A percentile compares a stretch with the other conserved stretches of the same genome.
Conservation (phyloP, 1,284 basidiomycete genomes). For the Cutaneotrichosporon sp. region DNA sequence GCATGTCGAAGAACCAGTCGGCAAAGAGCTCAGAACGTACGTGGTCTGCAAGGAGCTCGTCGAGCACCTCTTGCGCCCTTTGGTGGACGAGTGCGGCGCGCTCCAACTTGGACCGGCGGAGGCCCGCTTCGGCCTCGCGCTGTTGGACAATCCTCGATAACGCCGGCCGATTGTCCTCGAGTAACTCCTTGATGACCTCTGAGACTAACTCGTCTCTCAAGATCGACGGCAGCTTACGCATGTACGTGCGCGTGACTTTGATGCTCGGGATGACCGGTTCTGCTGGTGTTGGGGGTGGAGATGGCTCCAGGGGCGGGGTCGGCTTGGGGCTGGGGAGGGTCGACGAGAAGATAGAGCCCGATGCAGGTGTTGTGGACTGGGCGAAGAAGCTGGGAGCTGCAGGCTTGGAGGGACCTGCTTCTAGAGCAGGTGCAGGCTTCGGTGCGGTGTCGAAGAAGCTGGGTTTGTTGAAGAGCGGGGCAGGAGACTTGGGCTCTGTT, state of each 20-base stretch:
- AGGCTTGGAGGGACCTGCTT: neutral
- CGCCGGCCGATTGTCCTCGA: constrained; percentile 23
- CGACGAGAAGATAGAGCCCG: neutral
- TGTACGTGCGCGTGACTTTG: constrained; percentile 11
- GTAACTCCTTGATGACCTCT: constrained; percentile 29
- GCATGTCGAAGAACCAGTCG: constrained; percentile 10
- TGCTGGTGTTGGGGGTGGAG: constrained; percentile 8
- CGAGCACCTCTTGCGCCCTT: constrained; percentile 17
- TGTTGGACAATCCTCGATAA: constrained; percentile 27
- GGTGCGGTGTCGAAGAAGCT: neutral
- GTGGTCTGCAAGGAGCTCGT: constrained; percentile 21
- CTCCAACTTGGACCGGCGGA: constrained; percentile 20
- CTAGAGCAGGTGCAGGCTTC: constrained; percentile 2
- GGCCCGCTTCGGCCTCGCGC: constrained; percentile 25
- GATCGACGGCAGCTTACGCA: constrained; percentile 16
- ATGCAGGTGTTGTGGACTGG: constrained; percentile 6
- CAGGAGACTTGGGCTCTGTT: constrained; percentile 4
- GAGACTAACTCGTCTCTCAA: constrained; percentile 31
- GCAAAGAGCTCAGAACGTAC: constrained; percentile 3
- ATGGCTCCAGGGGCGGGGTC: constrained; percentile 7
- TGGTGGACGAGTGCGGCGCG: constrained; percentile 24
- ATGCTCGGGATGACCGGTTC: constrained; percentile 16
- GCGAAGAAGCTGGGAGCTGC: constrained; percentile 27
- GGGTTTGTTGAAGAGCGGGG: constrained; percentile 4
- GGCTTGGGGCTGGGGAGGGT: constrained; percentile 2